phyloP scores from a whole-genome alignment of 2,329 filamentous ascomycete genomes.

The Penicillium fuscoglaucum region DNA sequence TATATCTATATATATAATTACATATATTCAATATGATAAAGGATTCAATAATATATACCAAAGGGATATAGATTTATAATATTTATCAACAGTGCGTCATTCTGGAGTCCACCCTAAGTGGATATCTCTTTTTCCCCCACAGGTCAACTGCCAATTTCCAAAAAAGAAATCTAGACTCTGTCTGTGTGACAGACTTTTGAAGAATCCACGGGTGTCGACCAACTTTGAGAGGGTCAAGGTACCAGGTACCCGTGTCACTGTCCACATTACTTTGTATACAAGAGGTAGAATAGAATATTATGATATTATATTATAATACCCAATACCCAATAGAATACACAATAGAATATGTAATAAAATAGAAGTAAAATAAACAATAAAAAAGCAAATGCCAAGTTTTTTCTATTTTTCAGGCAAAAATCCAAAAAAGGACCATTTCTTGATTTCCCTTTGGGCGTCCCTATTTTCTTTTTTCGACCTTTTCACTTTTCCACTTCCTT shows the following conservation, averaged over 20 bases:
- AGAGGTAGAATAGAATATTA: not conserved
- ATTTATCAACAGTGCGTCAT: slow-evolving; percentile 2
- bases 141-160: slow-evolving; percentile 13
- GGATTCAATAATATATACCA: not conserved
- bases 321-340: too few relatives aligned
- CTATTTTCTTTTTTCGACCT: not conserved
- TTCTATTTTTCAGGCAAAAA: slow-evolving; percentile 12
- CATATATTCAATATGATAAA: too few relatives aligned
- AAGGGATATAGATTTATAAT: not conserved
- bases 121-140: slow-evolving; percentile 4
- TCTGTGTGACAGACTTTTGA: slow-evolving; percentile 6
- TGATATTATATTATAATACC: not conserved
- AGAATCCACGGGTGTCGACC: not conserved
- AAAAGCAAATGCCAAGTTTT: slow-evolving; percentile 11
- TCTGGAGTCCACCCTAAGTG: not conserved
- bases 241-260: slow-evolving; percentile 22
- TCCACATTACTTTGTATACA: not conserved
- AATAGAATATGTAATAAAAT: not conserved
- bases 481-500: slow-evolving; percentile 9
- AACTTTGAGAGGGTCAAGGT: slow-evolving; percentile 12
- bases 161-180: slow-evolving; percentile 6
- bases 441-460: not conserved
- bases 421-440: slow-evolving; percentile 2
- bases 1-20: too few relatives aligned
- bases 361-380: not conserved